Percentiles rank a stretch among this genome's conserved stretches.
Evolutionary conservation across 306 rosid species (phyloP).

Genomic region (Ceratonia siliqua): DNA sequence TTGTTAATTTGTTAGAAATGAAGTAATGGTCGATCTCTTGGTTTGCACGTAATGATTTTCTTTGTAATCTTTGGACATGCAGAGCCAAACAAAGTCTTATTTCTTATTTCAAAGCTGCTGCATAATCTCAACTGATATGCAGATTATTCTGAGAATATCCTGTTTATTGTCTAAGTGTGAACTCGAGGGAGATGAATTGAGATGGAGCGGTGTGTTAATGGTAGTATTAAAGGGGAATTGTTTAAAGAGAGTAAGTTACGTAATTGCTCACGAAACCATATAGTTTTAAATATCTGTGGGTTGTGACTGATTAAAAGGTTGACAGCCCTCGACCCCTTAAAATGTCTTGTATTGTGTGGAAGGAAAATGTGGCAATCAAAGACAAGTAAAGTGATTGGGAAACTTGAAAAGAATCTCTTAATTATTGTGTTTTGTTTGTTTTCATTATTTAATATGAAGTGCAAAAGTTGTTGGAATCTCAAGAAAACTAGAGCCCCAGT

Average conservation of each 20-base stretch:
- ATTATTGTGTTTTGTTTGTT: slow-evolving; percentile 27
- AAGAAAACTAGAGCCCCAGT: slow-evolving; percentile 31
- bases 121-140: too few relatives aligned
- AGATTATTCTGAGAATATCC: too few relatives aligned
- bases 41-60: slow-evolving; percentile 20
- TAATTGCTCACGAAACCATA: slow-evolving; percentile 42
- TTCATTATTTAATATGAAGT: slow-evolving; percentile 25
- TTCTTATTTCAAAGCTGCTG: slow-evolving; percentile 26
- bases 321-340: slow-evolving; percentile 50
- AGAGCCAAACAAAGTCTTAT: not conserved
- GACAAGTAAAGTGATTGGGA: slow-evolving; percentile 39
- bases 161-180: too few relatives aligned
- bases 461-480: slow-evolving; percentile 40
- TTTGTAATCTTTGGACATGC: slow-evolving; percentile 10
- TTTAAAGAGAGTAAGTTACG: slow-evolving; percentile 15
- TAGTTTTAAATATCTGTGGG: slow-evolving; percentile 20
- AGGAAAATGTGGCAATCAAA: slow-evolving; percentile 36
- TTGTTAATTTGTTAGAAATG: not conserved
- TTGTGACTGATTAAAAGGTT: slow-evolving; percentile 31
- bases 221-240: slow-evolving; percentile 1
- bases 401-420: slow-evolving; percentile 2
- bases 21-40: not conserved
- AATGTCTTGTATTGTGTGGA: slow-evolving; percentile 37
- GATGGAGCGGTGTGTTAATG: too few relatives aligned
- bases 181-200: not conserved